Percentiles rank a stretch among this genome's conserved stretches.
Evolutionary conservation across 148 eudicot species (phyloP).

Genomic region (Drosera capensis): DNA sequence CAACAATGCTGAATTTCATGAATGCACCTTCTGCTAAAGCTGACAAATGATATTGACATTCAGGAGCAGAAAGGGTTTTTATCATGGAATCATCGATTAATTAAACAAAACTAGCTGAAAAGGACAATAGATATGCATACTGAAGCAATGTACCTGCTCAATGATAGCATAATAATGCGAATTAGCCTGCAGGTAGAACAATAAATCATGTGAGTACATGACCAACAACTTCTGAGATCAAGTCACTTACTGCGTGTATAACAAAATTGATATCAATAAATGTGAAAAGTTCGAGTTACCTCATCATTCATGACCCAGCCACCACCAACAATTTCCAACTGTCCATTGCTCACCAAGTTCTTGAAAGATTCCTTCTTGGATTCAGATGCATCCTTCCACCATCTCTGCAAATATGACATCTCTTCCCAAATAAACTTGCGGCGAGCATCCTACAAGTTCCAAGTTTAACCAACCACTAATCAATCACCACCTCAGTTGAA

Average conservation of each 20-base stretch:
- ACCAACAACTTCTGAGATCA: not conserved
- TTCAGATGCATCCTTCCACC: constrained; percentile 97
- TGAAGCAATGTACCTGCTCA: constrained; percentile 51
- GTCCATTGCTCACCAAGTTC: constrained; percentile 64
- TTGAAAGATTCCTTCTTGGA: constrained; percentile 47
- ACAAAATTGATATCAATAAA: not conserved
- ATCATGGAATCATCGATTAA: not conserved
- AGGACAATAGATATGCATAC: not conserved
- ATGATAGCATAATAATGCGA: constrained; percentile 94
- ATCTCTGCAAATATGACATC: constrained; percentile 97
- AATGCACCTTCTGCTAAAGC: no score
- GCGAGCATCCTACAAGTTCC: constrained; percentile 50
- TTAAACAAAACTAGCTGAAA: not conserved
- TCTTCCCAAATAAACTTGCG: constrained; percentile 99
- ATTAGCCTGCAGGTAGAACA: constrained; percentile 75
- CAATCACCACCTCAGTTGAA: not conserved
- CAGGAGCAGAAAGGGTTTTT: no score
- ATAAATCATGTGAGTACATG: constrained; percentile 4
- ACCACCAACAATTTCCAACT: constrained; percentile 95
- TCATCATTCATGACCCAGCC: constrained; percentile 99
- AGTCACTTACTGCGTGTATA: no score
- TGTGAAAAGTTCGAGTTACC: constrained; percentile 22
- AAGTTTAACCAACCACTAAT: not conserved
- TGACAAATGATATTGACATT: no score
- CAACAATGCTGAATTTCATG: no score